These are phyloP conservation scores for Castanea sativa DNA, from an alignment of 306 rosid genomes.

Conservation along the genomic window DNA sequence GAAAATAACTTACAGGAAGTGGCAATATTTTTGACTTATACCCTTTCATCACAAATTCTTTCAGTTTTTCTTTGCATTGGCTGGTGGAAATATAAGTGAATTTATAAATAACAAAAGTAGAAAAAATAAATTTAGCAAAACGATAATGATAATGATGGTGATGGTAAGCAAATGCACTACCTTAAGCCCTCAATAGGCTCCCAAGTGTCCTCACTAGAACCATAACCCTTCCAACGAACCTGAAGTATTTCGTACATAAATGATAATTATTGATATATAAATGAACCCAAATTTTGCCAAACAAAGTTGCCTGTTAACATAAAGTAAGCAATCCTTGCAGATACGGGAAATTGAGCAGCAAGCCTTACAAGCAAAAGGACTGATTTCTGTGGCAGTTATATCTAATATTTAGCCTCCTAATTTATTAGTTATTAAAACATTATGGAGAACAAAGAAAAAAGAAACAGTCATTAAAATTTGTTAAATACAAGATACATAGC, in stretches of 20 bases:
- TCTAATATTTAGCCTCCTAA: too few relatives aligned
- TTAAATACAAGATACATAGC: too few relatives aligned
- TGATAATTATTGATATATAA: background rate
- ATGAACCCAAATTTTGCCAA: too few relatives aligned
- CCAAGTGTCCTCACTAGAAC: slow-evolving; percentile 41
- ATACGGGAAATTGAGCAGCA: too few relatives aligned
- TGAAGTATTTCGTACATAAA: slow-evolving; percentile 10
- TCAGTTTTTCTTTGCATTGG: slow-evolving; percentile 29
- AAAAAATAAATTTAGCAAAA: background rate
- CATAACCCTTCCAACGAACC: slow-evolving; percentile 51
- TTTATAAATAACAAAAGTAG: slow-evolving; percentile 1
- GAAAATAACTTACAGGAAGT: slow-evolving; percentile 37
- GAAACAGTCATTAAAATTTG: too few relatives aligned
- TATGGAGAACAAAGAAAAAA: too few relatives aligned
- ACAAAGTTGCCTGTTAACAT: background rate
- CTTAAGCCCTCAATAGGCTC: slow-evolving; percentile 42
- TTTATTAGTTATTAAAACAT: too few relatives aligned
- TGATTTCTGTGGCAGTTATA: too few relatives aligned
- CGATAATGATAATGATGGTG: background rate
- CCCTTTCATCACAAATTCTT: slow-evolving; percentile 34
- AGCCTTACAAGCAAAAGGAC: too few relatives aligned
- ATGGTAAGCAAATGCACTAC: background rate
- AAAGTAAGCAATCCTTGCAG: too few relatives aligned
- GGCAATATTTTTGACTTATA: slow-evolving; percentile 38
- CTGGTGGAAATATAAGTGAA: slow-evolving; percentile 18